A percentile compares a stretch with the other conserved stretches of the same genome.
phyloP scores from a whole-genome alignment of 2,329 filamentous ascomycete genomes.

The Thelonectria rubi region DNA sequence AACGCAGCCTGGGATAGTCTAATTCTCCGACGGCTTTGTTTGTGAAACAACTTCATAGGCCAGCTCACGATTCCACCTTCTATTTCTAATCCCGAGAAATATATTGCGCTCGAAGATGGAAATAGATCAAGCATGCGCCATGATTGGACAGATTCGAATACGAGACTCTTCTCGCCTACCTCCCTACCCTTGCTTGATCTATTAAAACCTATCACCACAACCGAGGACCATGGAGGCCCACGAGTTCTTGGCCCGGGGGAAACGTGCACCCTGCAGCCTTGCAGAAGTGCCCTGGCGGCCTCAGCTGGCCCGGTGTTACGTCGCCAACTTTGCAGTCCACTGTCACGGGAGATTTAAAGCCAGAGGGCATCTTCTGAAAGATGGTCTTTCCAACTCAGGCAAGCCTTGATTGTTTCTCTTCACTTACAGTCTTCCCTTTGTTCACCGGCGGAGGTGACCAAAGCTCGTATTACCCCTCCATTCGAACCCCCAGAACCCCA shows the following conservation, averaged over 20 bases:
- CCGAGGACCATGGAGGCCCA: not conserved
- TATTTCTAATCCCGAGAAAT: not conserved
- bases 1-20: not conserved
- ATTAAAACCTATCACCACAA: not conserved
- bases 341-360: not conserved
- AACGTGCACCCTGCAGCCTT: not conserved
- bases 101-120: not conserved
- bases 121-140: not conserved
- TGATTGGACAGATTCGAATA: not conserved
- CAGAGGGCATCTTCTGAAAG: not conserved
- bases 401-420: not conserved
- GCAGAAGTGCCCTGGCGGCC: not conserved
- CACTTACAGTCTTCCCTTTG: not conserved
- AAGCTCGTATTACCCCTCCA: slow-evolving; percentile 35
- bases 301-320: not conserved
- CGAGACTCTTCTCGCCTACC: not conserved
- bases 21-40: not conserved
- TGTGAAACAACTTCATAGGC: not conserved
- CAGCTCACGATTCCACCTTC: not conserved
- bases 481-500: slow-evolving; percentile 22
- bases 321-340: not conserved
- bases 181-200: not conserved
- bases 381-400: not conserved
- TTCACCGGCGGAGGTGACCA: not conserved
- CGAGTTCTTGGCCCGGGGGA: not conserved